These are phyloP conservation scores for Myriangium duriaei DNA, from an alignment of 2,329 filamentous ascomycete genomes.

Conservation along the genomic window DNA sequence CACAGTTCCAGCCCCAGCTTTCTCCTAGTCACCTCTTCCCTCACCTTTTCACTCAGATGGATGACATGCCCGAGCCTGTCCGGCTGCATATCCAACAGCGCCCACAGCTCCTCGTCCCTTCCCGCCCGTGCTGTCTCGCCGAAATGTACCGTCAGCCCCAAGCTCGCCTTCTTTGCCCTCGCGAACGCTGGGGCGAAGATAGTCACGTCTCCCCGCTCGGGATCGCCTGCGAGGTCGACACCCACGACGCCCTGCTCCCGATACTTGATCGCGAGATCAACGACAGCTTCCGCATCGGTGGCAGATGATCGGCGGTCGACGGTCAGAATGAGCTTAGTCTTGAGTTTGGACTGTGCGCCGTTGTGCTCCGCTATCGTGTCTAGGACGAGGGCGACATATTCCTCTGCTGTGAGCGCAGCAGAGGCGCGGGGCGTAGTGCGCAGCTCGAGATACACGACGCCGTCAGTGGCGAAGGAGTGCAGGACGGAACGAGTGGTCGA, in stretches of 20 bases:
- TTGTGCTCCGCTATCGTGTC: conserved; percentile 46
- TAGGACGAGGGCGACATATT: conserved; percentile 56
- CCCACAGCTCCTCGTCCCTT: conserved; percentile 47
- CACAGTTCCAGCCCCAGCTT: conserved; percentile 60
- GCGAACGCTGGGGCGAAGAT: conserved; percentile 48
- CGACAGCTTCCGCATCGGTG: conserved; percentile 48
- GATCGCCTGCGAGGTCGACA: conserved; percentile 69
- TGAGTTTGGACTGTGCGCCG: conserved; percentile 32
- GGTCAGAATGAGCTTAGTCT: conserved; percentile 57
- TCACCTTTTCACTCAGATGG: conserved; percentile 52
- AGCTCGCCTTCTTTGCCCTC: conserved; percentile 40
- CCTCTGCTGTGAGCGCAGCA: conserved; percentile 43
- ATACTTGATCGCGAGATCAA: conserved; percentile 50
- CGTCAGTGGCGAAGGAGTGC: conserved; percentile 53
- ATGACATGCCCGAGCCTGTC: conserved; percentile 68
- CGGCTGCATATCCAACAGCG: conserved; percentile 53
- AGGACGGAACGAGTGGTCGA: conserved; percentile 55
- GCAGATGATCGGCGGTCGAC: conserved; percentile 54
- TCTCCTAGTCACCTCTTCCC: conserved; percentile 37
- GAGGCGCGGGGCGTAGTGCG: conserved; percentile 61
- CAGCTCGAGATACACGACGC: conserved; percentile 66
- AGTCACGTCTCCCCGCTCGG: conserved; percentile 47
- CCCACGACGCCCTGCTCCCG: conserved; percentile 50
- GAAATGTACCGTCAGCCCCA: conserved; percentile 65
- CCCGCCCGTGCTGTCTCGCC: conserved; percentile 53